A percentile compares a stretch with the other conserved stretches of the same genome.
Conservation (phyloP, 2,329 filamentous ascomycete species). For the Alternaria metachromatica region DNA sequence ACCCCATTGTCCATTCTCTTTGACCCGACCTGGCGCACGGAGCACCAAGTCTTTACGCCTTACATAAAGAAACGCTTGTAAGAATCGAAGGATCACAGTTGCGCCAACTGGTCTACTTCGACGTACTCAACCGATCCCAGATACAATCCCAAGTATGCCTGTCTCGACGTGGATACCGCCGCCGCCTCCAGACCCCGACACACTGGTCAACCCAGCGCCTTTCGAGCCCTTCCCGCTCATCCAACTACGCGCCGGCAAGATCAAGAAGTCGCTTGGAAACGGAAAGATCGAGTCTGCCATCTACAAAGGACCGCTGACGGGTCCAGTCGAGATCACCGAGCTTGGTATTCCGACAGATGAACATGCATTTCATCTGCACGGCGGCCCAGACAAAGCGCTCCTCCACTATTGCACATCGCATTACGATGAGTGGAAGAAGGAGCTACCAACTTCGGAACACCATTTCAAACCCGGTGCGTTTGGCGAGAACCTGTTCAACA, state of each 20-base stretch:
- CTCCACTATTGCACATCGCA: constrained; percentile 67
- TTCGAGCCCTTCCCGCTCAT: constrained; percentile 57
- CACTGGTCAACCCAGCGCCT: constrained; percentile 27
- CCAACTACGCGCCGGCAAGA: constrained; percentile 64
- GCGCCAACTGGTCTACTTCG: background rate
- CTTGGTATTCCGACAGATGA: constrained; percentile 66
- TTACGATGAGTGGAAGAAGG: constrained; percentile 62
- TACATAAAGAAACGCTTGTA: background rate
- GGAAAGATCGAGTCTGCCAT: constrained; percentile 61
- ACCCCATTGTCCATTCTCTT: background rate
- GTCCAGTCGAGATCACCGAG: constrained; percentile 55
- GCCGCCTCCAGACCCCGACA: constrained; percentile 27
- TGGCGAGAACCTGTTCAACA: constrained; percentile 68
- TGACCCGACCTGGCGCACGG: background rate
- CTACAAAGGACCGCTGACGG: constrained; percentile 57
- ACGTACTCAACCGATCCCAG: background rate
- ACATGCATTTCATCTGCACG: constrained; percentile 68
- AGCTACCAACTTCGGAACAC: constrained; percentile 59
- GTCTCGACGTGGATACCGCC: constrained; percentile 28
- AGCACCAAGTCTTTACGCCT: background rate
- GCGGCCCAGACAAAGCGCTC: constrained; percentile 68
- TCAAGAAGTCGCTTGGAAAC: constrained; percentile 62
- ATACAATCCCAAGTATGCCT: constrained; percentile 15
- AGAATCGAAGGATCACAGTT: background rate
- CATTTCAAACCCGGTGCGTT: constrained; percentile 66